Percentiles rank a stretch among this genome's conserved stretches.
These are phyloP conservation scores for Talaromyces sp. DNA, from an alignment of 2,329 filamentous ascomycete species.

Conservation along the genomic window DNA sequence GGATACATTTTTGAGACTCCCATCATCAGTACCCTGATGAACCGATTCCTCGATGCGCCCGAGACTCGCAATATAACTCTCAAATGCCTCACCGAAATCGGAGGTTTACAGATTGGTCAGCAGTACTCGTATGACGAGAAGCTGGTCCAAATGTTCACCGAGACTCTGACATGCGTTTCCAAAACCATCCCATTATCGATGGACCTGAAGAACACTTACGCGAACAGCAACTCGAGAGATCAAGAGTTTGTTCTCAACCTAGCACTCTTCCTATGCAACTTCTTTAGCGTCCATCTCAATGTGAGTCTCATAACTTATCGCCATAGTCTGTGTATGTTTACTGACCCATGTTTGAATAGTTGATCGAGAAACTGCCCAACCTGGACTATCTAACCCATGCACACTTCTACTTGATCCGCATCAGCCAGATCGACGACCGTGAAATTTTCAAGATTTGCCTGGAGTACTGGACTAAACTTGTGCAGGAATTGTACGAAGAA, in stretches of 20 bases:
- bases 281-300: conserved; percentile 88
- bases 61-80: conserved; percentile 96
- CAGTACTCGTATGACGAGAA: conserved; percentile 84
- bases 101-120: conserved; percentile 78
- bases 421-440: conserved; percentile 96
- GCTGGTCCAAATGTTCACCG: conserved; percentile 96
- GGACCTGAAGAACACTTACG: conserved; percentile 87
- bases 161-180: conserved; percentile 86
- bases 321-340: conserved; percentile 10
- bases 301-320: conserved; percentile 41
- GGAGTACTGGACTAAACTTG: conserved; percentile 98
- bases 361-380: conserved; percentile 95
- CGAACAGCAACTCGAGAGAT: conserved; percentile 83
- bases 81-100: conserved; percentile 96
- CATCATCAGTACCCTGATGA: conserved; percentile 89
- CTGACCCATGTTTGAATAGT: conserved; percentile 41
- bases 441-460: conserved; percentile 99
- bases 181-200: conserved; percentile 87
- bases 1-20: conserved; percentile 98
- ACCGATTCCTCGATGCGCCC: conserved; percentile 84
- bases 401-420: conserved; percentile 96
- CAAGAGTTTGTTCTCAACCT: conserved; percentile 98
- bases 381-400: conserved; percentile 91
- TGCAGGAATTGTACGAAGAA: conserved; percentile 96
- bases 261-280: conserved; percentile 92